Base-by-base conservation (phyloP, 1,284 basidiomycete genomes). In the Amylostereum areolatum region DNA sequence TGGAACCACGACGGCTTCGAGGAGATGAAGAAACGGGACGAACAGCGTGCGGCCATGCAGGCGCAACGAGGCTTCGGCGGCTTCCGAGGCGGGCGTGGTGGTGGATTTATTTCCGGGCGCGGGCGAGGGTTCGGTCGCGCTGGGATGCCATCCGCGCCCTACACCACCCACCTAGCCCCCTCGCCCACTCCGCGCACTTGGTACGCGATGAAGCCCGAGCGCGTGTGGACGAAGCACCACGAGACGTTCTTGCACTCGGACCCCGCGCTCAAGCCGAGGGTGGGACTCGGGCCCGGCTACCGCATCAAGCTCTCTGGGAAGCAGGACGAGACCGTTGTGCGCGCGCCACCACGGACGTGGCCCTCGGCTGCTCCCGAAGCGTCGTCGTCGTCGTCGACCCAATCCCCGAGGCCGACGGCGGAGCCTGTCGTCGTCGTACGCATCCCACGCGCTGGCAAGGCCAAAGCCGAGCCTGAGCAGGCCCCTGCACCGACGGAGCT, bases 1-100 rank as follows among this genome's bases (percentile, higher is more conserved):
- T 91, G 89, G 89, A 82, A 75, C 0, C 89, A 91, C 60, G 88
- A 90, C 61, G 87, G 89, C 2, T 92, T 85, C 55, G 89, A 91
- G 64, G 86, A 91, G 69, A 78, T 91, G 79, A 86, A 80, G 66
- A 74, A 74, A 49, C 75, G 75, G 55, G 87, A 90, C 51, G 85
- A 88, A 48, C 72, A 73, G 50, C 76, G 75, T 36, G 29, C 36
- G 29, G 72, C 70, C 37, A 62, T 65, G 35, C 59, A 51, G 34
- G 44, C 46, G 25, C 50, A 57, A 51, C 65, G 61, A 54, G 62
- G 63, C 57, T 57, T 54, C 7, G 52, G 42, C 37, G 52, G 48
- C 8, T 58, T 63, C 57, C 71, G 68, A 33, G 61, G 53, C 34
- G 70, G 75, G 25, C 62, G 69, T 39, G 73, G 70, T 52, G 72